Percentiles rank a stretch among this genome's conserved stretches.
Evolutionary conservation across 441 rosid species (phyloP).

Genomic region (Populus hybrid): DNA sequence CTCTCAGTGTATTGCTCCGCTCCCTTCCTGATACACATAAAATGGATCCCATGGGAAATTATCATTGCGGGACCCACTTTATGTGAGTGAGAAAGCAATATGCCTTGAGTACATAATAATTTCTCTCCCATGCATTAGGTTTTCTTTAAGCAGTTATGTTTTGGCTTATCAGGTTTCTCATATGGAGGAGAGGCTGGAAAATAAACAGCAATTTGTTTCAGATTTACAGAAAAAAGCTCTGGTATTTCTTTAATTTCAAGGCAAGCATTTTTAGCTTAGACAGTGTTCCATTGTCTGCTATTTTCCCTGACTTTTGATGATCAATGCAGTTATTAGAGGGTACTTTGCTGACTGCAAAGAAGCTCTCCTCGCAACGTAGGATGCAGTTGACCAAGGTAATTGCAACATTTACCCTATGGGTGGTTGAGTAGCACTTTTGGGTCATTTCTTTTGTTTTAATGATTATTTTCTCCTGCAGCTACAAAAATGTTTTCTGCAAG

Average conservation of each 20-base stretch:
- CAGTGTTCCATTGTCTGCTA: slow-evolving; percentile 12
- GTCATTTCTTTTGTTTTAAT: slow-evolving; percentile 14
- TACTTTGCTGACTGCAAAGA: slow-evolving; percentile 57
- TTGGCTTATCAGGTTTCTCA: slow-evolving; percentile 45
- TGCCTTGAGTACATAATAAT: neutral
- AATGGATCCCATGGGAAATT: neutral
- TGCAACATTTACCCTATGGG: neutral
- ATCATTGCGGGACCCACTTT: neutral
- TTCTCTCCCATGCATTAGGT: neutral
- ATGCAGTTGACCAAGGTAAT: slow-evolving; percentile 63
- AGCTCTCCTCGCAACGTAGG: slow-evolving; percentile 51
- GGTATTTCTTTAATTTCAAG: slow-evolving; percentile 32
- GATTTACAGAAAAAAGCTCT: slow-evolving; percentile 60
- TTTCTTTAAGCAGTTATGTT: neutral
- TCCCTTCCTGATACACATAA: neutral
- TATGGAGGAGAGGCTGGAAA: slow-evolving; percentile 50
- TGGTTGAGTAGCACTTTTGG: slow-evolving; percentile 8
- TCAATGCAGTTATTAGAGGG: slow-evolving; percentile 73
- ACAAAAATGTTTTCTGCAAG: slow-evolving; percentile 55
- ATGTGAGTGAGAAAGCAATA: neutral
- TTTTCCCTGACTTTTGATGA: slow-evolving; percentile 24
- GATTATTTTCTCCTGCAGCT: slow-evolving; percentile 45
- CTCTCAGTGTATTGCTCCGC: neutral
- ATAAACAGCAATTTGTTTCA: slow-evolving; percentile 39
- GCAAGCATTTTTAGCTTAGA: neutral